Percentiles rank a stretch among this genome's conserved stretches.
Conservation (phyloP, 1,139 yeast species). For the Yarrowia galli region DNA sequence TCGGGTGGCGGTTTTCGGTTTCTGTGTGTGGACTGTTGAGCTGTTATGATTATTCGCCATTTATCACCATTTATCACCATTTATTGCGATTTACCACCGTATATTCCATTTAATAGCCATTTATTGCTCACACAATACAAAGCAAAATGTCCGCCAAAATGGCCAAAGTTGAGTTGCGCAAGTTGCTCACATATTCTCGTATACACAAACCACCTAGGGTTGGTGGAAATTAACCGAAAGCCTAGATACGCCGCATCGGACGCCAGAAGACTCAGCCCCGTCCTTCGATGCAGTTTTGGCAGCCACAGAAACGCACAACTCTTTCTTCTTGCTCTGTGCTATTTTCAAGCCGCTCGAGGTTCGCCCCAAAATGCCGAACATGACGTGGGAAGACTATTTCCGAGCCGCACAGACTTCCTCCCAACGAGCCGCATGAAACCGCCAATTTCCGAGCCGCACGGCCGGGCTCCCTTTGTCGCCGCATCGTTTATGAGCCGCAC, state of each 20-base stretch:
- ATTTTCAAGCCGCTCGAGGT: conserved; percentile 3
- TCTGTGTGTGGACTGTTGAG: too few species aligned
- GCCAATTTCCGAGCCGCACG: conserved; percentile 11
- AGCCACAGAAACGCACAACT: neutral
- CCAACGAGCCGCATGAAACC: conserved; percentile 11
- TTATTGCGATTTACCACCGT: too few species aligned
- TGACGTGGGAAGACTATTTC: neutral
- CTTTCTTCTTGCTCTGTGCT: neutral
- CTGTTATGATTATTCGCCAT: too few species aligned
- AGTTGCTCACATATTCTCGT: too few species aligned
- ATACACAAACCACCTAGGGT: neutral
- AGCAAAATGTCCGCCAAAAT: too few species aligned
- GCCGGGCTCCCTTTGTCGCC: neutral
- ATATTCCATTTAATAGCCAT: too few species aligned
- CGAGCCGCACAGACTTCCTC: conserved; percentile 6
- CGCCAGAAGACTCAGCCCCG: neutral
- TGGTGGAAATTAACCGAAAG: neutral
- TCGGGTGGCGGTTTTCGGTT: too few species aligned
- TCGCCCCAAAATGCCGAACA: neutral
- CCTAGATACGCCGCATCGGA: neutral
- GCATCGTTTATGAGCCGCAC: neutral
- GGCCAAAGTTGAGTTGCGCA: too few species aligned
- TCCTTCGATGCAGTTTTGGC: neutral
- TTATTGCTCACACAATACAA: too few species aligned
- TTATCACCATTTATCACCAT: too few species aligned